Base-by-base conservation (phyloP, 805 yeast species). In the Hanseniaspora hatyaiensis region DNA sequence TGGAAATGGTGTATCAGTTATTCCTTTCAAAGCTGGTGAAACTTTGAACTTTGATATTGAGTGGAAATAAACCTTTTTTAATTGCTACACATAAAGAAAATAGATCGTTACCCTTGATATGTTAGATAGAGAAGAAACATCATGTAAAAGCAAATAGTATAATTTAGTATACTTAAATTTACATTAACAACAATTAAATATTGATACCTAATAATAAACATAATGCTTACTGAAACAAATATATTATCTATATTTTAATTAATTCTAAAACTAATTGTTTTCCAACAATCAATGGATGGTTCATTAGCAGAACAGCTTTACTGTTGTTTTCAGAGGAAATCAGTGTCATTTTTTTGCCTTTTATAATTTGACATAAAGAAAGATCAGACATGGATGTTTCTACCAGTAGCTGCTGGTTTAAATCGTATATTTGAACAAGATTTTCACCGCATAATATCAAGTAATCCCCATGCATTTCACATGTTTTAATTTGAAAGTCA, bases 81-180 rank as follows among this genome's bases (percentile, higher is more conserved):
- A n/a, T n/a, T n/a, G n/a, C n/a, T n/a, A n/a, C n/a, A n/a, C n/a
- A n/a, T n/a, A n/a, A n/a, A n/a, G n/a, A n/a, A n/a, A n/a, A n/a
- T n/a, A n/a, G n/a, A n/a, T n/a, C n/a, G n/a, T n/a, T n/a, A 64
- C 89, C 96, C 48, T 96, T 92, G 57, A 85, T 84, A 64, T 82
- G 80, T n/a, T n/a, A n/a, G n/a, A n/a, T n/a, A n/a, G n/a, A n/a
- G n/a, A n/a, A n/a, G n/a, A n/a, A n/a, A n/a, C n/a, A n/a, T n/a
- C n/a, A n/a, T n/a, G n/a, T n/a, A n/a, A n/a, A n/a, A n/a, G n/a
- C n/a, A n/a, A n/a, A n/a, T n/a, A n/a, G n/a, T n/a, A n/a, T n/a
- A n/a, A n/a, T n/a, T n/a, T n/a, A n/a, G n/a, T n/a, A n/a, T n/a
- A n/a, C n/a, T n/a, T n/a, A n/a, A n/a, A n/a, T n/a, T n/a, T n/a